Base-by-base conservation (phyloP, 164 flowering plant species). In the Kingdonia uniflora region DNA sequence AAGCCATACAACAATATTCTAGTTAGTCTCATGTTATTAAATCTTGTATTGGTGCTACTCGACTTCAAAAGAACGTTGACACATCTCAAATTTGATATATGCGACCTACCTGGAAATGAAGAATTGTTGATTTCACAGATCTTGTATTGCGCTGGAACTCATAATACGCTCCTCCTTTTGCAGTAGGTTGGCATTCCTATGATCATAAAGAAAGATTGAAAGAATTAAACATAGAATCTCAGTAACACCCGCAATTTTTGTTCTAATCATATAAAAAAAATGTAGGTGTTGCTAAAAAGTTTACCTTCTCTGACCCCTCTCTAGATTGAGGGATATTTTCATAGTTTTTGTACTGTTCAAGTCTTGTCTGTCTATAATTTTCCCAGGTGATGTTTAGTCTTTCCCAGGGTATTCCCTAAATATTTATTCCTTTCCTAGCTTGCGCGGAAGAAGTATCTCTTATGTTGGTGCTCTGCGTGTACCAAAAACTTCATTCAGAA, bases 321-420 rank as follows among this genome's bases (percentile, higher is more conserved):
- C 55, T 42, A 52, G 55, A 52, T 52, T 52, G 55, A 11, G 55
- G 44, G 17, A 39, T 39, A 39, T 52, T 52, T 39, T 52, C 55
- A 38, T 52, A 52, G 26, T 52, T 52, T 15, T 52, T 52, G 17
- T 52, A 39, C 42, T 52, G 55, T 21, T 52, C 45, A 20, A 52
- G 29, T 10, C 55, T 52, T 20, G 55, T 52, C 16, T 52, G 55
- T 52, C 55, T 38, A 39, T 52, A 52, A 14, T 52, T 52, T 16
- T 52, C 55, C 17, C 55, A 23, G 11, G 55, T 52, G n/a, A 52
- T 52, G 43, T 25, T 20, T 38, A 52, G 44, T 13, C 55, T 20
- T 7, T 52, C 55, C 55, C 55, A 52, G 21, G 55, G 55, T n/a
- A 52, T 52, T 15, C 55, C 55, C 39, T 52, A 42, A 19, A 52